These are phyloP conservation scores for Apiospora saccharicola DNA, from an alignment of 2,329 filamentous ascomycete genomes.

Conservation along the genomic window DNA sequence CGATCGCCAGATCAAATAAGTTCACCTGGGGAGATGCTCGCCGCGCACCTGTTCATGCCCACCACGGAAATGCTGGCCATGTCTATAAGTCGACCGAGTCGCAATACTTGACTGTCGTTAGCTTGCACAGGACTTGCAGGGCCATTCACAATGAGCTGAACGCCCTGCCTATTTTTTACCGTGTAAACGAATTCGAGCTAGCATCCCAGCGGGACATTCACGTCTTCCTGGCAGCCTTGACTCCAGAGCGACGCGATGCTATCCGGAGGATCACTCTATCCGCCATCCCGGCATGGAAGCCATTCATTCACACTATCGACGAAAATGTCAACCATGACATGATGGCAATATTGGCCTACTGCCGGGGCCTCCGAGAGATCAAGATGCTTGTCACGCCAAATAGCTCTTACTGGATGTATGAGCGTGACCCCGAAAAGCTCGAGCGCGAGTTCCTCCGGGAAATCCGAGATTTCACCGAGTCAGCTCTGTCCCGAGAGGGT, in stretches of 20 bases:
- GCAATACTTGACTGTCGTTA: constrained; percentile 19
- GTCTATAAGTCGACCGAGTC: constrained; percentile 11
- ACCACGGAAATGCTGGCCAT: constrained; percentile 10
- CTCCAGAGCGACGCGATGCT: constrained; percentile 26
- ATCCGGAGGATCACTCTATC: constrained; percentile 23
- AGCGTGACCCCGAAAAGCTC: constrained; percentile 5
- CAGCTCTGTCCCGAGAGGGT: background rate
- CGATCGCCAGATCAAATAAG: constrained; percentile 26
- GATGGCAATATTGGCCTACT: background rate
- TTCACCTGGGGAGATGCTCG: constrained; percentile 25
- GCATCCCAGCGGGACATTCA: background rate
- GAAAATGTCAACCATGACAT: background rate
- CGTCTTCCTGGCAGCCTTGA: constrained; percentile 26
- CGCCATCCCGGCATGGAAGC: background rate
- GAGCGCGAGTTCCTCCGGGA: constrained; percentile 10
- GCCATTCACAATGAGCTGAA: constrained; percentile 27
- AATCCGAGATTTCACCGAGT: background rate
- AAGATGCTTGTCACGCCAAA: constrained; percentile 11
- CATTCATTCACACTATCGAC: background rate
- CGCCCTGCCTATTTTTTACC: constrained; percentile 26
- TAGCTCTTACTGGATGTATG: constrained; percentile 4
- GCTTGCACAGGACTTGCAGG: constrained; percentile 24
- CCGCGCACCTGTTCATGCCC: constrained; percentile 21
- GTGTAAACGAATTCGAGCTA: constrained; percentile 27
- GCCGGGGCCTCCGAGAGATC: background rate